Conservation (phyloP, 495 filamentous ascomycete genomes). For the Aspergillus campestris region DNA sequence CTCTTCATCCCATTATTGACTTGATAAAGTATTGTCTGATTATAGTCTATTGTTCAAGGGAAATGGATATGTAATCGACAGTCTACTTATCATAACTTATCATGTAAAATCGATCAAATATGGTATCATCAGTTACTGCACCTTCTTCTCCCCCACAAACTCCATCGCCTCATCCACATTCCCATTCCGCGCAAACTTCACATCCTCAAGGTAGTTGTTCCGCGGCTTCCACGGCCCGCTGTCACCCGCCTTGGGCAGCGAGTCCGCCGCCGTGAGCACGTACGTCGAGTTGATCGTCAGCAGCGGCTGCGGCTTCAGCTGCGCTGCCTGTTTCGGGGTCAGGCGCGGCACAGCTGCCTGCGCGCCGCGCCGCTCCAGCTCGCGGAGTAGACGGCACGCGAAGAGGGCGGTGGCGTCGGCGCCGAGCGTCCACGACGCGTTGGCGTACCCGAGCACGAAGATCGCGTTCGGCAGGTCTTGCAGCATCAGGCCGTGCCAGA, state of each 20-base stretch:
- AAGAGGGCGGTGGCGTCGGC: conserved; percentile 45
- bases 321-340: conserved; percentile 20
- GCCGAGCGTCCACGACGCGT: conserved; percentile 52
- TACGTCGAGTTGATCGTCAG: conserved; percentile 46
- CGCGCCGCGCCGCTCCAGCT: conserved; percentile 30
- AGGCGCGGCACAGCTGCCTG: conserved; percentile 32
- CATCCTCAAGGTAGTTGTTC: conserved; percentile 46
- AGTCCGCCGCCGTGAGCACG: conserved; percentile 28
- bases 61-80: too few species aligned
- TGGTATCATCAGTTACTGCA: conserved; percentile 8
- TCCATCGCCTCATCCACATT: conserved; percentile 32
- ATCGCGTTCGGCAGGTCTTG: conserved; percentile 50
- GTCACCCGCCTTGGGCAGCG: conserved; percentile 37
- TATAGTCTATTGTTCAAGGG: too few species aligned
- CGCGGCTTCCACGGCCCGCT: conserved; percentile 47
- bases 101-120: not conserved
- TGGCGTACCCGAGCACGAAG: conserved; percentile 50
- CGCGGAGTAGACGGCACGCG: conserved; percentile 35
- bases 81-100: not conserved
- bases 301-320: conserved; percentile 26
- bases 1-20: too few species aligned
- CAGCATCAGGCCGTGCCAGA: conserved; percentile 55
- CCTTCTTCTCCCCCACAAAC: conserved; percentile 23
- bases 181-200: conserved; percentile 40
- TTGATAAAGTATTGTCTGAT: too few species aligned